Conservation (phyloP, 225 moss, liverwort and hornwort genomes). For the Asterella californica region DNA sequence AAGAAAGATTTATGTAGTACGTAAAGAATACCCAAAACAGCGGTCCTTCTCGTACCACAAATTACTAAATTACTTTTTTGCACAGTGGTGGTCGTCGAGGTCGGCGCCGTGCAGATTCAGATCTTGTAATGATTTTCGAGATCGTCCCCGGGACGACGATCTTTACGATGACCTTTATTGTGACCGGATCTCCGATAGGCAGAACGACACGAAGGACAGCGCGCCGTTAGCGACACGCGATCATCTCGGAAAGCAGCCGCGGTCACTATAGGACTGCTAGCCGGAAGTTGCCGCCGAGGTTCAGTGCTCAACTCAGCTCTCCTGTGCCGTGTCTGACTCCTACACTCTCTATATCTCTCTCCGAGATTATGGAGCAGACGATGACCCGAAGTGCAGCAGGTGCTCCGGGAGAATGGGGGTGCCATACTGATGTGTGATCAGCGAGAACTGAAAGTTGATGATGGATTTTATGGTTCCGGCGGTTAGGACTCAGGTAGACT, state of each 20-base stretch:
- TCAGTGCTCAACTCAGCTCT: too few relatives aligned
- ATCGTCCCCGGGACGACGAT: not conserved
- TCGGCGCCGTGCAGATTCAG: not conserved
- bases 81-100: not conserved
- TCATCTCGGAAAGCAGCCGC: not conserved
- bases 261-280: not conserved
- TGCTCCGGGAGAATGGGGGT: not conserved
- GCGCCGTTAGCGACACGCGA: not conserved
- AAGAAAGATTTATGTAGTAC: too few relatives aligned
- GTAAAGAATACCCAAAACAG: not conserved
- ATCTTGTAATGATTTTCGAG: not conserved
- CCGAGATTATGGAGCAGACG: not conserved
- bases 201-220: not conserved
- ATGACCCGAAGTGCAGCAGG: not conserved
- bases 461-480: not conserved
- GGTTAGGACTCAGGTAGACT: not conserved
- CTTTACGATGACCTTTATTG: constrained; percentile 1
- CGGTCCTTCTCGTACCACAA: not conserved
- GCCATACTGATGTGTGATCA: not conserved
- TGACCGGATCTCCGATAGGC: not conserved
- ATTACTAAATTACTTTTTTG: not conserved
- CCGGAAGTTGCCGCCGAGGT: not conserved
- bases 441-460: not conserved
- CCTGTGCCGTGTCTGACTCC: too few relatives aligned
- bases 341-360: not conserved